These are phyloP conservation scores for Porogramme epimiltina DNA, from an alignment of 1,284 basidiomycete genomes.

Conservation along the genomic window DNA sequence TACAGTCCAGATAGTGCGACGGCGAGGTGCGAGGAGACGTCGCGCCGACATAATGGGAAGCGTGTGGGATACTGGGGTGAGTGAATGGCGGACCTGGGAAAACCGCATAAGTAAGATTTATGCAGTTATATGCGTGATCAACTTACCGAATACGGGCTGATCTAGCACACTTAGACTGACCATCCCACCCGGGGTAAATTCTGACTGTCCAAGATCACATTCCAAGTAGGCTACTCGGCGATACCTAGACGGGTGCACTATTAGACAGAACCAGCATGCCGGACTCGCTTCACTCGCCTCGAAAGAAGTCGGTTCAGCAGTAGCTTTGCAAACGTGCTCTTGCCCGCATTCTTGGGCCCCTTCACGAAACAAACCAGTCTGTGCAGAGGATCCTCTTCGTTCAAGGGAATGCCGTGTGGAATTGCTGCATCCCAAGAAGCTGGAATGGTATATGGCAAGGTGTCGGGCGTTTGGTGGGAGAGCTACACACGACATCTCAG, in stretches of 20 bases:
- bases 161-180: constrained; percentile 81
- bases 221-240: constrained; percentile 86
- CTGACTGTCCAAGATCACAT: constrained; percentile 92
- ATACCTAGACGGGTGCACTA: constrained; percentile 46
- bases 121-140: background rate
- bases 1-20: constrained; percentile 74
- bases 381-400: constrained; percentile 1
- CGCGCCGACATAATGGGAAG: constrained; percentile 86
- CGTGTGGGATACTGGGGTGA: constrained; percentile 70
- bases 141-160: constrained; percentile 66
- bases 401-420: background rate
- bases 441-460: constrained; percentile 53
- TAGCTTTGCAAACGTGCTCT: constrained; percentile 84
- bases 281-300: constrained; percentile 38
- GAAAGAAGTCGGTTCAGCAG: constrained; percentile 73
- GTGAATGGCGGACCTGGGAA: constrained; percentile 82
- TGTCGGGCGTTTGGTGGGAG: constrained; percentile 40
- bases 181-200: constrained; percentile 88
- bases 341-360: constrained; percentile 87
- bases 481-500: constrained; percentile 36
- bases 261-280: background rate
- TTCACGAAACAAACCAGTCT: constrained; percentile 61
- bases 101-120: too few species aligned
- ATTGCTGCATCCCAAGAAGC: constrained; percentile 61
- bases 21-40: constrained; percentile 81